phyloP scores from a whole-genome alignment of 2,329 filamentous ascomycete genomes.

The Penicillium sp. region DNA sequence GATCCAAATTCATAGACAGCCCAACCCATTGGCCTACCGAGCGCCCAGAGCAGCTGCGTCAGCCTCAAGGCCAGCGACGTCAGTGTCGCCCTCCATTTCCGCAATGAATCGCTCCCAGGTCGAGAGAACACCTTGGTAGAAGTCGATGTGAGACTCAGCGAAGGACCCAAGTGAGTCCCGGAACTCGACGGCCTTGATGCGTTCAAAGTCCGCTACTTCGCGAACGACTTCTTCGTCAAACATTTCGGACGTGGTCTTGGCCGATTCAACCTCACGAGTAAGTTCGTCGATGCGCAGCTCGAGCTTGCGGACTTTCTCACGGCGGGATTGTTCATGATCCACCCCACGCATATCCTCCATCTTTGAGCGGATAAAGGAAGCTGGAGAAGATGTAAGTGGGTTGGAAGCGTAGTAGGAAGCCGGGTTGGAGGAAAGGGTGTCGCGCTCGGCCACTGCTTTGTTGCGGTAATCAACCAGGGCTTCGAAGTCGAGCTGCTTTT shows the following conservation, averaged over 20 bases:
- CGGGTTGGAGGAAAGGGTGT: constrained; percentile 67
- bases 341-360: constrained; percentile 96
- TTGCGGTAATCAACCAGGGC: constrained; percentile 92
- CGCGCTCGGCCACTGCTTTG: constrained; percentile 83
- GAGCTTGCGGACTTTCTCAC: constrained; percentile 82
- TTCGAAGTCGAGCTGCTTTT: constrained; percentile 97
- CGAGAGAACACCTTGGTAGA: constrained; percentile 74
- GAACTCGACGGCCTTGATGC: constrained; percentile 93
- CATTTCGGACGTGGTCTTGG: constrained; percentile 80
- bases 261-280: constrained; percentile 81
- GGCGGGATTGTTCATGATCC: constrained; percentile 86
- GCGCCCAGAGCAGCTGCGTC: constrained; percentile 21
- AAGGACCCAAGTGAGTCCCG: constrained; percentile 78
- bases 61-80: constrained; percentile 23
- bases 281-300: constrained; percentile 91
- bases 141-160: constrained; percentile 79
- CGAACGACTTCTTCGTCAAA: constrained; percentile 96
- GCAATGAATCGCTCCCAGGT: constrained; percentile 88
- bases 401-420: constrained; percentile 56
- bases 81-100: constrained; percentile 71
- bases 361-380: constrained; percentile 85
- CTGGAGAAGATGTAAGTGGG: constrained; percentile 62
- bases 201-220: constrained; percentile 90
- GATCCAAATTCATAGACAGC: constrained; percentile 1
- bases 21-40: constrained; percentile 14